Evolutionary conservation across 2,329 filamentous ascomycete genomes (phyloP).

Genomic region (Xylaria hypoxylon): DNA sequence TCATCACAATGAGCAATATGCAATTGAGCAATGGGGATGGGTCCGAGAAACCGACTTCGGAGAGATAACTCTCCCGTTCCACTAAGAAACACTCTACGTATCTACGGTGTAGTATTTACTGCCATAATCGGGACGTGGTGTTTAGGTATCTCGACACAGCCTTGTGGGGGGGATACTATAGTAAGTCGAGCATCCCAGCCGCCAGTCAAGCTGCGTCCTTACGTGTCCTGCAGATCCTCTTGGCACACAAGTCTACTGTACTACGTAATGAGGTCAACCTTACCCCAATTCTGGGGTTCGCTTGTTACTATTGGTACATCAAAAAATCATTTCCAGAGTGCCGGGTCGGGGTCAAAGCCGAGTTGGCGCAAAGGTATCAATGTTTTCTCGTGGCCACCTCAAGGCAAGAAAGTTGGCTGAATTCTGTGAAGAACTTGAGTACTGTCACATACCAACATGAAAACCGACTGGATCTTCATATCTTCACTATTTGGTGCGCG

Average conservation of each 20-base stretch:
- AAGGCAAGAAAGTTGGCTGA: neutral
- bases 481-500: neutral
- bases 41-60: neutral
- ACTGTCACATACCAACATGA: neutral
- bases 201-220: slow-evolving; percentile 5
- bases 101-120: neutral
- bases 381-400: neutral
- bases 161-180: too few species aligned
- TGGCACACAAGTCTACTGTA: slow-evolving; percentile 33
- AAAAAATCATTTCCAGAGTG: slow-evolving; percentile 28
- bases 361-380: neutral
- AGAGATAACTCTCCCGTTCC: slow-evolving; percentile 14
- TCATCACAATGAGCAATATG: slow-evolving; percentile 2
- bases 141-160: too few species aligned
- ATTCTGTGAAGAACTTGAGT: neutral
- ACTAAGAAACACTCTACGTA: slow-evolving; percentile 9
- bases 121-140: too few species aligned
- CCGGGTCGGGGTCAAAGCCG: slow-evolving; percentile 31
- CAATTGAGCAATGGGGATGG: neutral
- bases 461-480: neutral
- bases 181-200: too few species aligned
- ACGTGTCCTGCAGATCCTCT: slow-evolving; percentile 32
- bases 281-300: slow-evolving; percentile 33
- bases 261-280: slow-evolving; percentile 22
- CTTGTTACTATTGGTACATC: slow-evolving; percentile 33